Evolutionary conservation across 108 stramenopile genomes (phyloP), one percentile per base, ranked within the genome.

Genomic region (Nitzschia palea): DNA sequence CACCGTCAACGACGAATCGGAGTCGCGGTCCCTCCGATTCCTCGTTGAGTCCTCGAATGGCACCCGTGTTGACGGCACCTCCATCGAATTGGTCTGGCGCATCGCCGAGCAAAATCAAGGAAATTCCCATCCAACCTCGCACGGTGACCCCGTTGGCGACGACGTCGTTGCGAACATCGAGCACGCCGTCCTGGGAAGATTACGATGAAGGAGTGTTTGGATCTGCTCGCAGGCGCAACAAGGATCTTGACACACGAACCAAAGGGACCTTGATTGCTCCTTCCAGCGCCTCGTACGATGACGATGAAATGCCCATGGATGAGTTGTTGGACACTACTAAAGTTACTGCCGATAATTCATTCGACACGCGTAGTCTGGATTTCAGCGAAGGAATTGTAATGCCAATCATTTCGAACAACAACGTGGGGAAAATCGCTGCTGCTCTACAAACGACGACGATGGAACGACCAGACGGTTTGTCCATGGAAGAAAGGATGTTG

Each of bases 281-380:
- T n/a, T n/a, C n/a, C n/a, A n/a, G n/a, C n/a, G 37, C 51, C 0
- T 65, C 65, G 23, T 65, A 37, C 29, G 68, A 70, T 35, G 44
- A 50, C 14, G 76, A 69, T 37, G 70, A 78, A 31, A 78, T 78
- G 65, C 77, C 77, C 37, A 68, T 67, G 65, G 77, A 78, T 58
- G 77, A 78, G 62, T 28, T 61, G 14, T 52, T 51, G 58, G 70
- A 35, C 34, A n/a, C 47, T 20, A n/a, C 47, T 4, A 48, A 40
- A 40, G 37, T 12, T 12, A 40, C 12, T 12, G 37, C 6, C 37
- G 12, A 6, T 12, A 12, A 12, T 40, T 40, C 37, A 6, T 40
- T 12, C 10, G 12, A 40, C 37, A 40, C n/a, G n/a, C n/a, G n/a
- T n/a, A n/a, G n/a, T n/a, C 12, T 40, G 37, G 37, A 40, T 40